Evolutionary conservation across 2,329 filamentous ascomycete genomes (phyloP).

Genomic region (Aureobasidium namibiae): DNA sequence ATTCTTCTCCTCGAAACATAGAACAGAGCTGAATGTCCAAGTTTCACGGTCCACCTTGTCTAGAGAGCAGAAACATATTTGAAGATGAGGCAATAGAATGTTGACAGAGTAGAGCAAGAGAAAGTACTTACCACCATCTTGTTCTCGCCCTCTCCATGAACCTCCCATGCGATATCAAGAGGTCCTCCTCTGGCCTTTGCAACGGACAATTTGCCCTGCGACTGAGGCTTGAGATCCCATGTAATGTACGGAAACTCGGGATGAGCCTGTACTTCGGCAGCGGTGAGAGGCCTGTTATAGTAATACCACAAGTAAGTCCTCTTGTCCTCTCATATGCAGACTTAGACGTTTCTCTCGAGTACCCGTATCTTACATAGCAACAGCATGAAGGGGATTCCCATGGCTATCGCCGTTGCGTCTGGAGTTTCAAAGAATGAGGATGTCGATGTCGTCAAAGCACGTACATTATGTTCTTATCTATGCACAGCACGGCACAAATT

Average conservation of each 20-base stretch:
- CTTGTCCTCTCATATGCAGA: not conserved
- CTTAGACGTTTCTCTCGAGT: too few relatives aligned
- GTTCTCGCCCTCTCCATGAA: constrained; percentile 65
- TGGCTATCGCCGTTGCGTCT: not conserved
- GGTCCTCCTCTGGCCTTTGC: constrained; percentile 67
- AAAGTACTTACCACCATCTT: constrained; percentile 60
- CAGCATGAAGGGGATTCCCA: not conserved
- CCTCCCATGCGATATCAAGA: constrained; percentile 67
- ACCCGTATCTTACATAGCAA: too few relatives aligned
- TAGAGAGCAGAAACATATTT: not conserved
- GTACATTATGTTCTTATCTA: not conserved
- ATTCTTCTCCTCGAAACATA: too few relatives aligned
- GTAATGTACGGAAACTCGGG: constrained; percentile 58
- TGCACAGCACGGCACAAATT: too few relatives aligned
- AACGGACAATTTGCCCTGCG: constrained; percentile 53
- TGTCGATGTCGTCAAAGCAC: too few relatives aligned
- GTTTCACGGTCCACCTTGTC: too few relatives aligned
- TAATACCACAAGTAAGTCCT: not conserved
- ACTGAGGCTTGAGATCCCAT: constrained; percentile 61
- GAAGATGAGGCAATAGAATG: not conserved
- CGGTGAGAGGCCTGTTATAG: constrained; percentile 35
- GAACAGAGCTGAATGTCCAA: not conserved
- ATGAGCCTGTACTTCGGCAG: constrained; percentile 53
- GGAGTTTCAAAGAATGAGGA: too few relatives aligned
- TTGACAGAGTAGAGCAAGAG: not conserved